Evolutionary conservation across 768 basidiomycete species (phyloP).

Genomic region (Ramaria sp.): DNA sequence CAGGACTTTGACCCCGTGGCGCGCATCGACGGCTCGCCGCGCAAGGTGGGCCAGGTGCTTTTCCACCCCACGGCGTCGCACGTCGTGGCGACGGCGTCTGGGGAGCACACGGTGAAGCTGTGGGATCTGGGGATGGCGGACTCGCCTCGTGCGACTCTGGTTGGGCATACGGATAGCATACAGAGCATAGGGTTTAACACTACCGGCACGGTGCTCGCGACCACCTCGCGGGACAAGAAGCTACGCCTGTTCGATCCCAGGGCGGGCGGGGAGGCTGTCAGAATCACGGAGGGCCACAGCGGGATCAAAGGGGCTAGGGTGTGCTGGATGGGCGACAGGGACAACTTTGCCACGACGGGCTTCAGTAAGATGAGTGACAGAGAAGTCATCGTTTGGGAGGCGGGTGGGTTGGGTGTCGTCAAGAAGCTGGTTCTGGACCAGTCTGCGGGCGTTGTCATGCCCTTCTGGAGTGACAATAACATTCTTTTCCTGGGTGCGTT

Average conservation of each 20-base stretch:
- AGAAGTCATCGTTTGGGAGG: conserved; percentile 86
- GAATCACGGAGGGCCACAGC: conserved; percentile 75
- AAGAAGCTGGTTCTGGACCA: conserved; percentile 81
- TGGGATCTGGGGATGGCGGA: conserved; percentile 84
- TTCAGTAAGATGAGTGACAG: conserved; percentile 97
- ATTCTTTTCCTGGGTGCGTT: conserved; percentile 68
- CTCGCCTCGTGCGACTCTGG: conserved; percentile 44
- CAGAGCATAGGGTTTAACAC: conserved; percentile 77
- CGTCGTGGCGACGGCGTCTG: conserved; percentile 72
- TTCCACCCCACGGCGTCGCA: conserved; percentile 89
- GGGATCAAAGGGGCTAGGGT: conserved; percentile 91
- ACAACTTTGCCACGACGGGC: conserved; percentile 87
- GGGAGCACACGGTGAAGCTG: conserved; percentile 80
- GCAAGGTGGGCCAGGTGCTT: conserved; percentile 88
- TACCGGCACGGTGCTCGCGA: conserved; percentile 71
- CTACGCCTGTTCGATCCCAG: conserved; percentile 88
- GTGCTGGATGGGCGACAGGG: conserved; percentile 82
- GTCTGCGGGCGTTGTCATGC: conserved; percentile 90
- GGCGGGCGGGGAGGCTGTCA: conserved; percentile 67
- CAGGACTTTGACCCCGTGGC: conserved; percentile 79
- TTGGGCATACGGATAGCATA: conserved; percentile 79
- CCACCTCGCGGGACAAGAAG: conserved; percentile 90
- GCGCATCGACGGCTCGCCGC: conserved; percentile 64
- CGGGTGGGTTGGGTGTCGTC: conserved; percentile 58
- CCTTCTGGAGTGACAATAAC: conserved; percentile 94